phyloP scores from a whole-genome alignment of 805 yeast species.

The Ogataea chonburiensis region DNA sequence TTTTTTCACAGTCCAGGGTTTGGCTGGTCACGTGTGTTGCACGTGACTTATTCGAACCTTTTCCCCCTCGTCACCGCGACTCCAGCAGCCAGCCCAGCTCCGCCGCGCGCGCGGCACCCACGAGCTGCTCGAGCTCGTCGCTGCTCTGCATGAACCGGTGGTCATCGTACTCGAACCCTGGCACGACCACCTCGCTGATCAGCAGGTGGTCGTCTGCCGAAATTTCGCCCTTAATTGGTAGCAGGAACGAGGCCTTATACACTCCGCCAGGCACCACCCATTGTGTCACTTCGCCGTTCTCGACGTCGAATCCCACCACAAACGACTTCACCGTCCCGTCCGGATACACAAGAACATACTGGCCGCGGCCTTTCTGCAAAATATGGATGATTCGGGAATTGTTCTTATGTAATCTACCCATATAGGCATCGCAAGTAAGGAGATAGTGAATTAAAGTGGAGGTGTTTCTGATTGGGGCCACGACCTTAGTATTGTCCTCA shows the following conservation, averaged over 20 bases:
- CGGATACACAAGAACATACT: slow-evolving; percentile 52
- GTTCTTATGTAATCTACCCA: slow-evolving; percentile 52
- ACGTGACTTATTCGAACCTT: slow-evolving; percentile 4
- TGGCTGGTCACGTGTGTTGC: slow-evolving; percentile 5
- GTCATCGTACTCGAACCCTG: slow-evolving; percentile 59
- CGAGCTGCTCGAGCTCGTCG: slow-evolving; percentile 33
- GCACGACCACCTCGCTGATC: slow-evolving; percentile 59
- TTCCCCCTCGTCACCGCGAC: slow-evolving; percentile 1
- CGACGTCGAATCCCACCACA: slow-evolving; percentile 50
- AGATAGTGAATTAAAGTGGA: slow-evolving; percentile 55
- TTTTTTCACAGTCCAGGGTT: slow-evolving; percentile 9
- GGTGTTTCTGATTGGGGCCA: slow-evolving; percentile 37
- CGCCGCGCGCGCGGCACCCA: slow-evolving; percentile 40
- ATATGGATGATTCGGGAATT: slow-evolving; percentile 55
- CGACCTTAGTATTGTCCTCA: slow-evolving; percentile 17
- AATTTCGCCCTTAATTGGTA: slow-evolving; percentile 34
- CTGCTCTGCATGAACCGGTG: slow-evolving; percentile 43
- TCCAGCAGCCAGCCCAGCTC: slow-evolving; percentile 40
- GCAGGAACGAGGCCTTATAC: slow-evolving; percentile 53
- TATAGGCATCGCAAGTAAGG: slow-evolving; percentile 48
- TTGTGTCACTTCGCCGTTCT: slow-evolving; percentile 50
- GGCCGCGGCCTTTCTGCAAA: slow-evolving; percentile 55
- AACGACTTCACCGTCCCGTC: slow-evolving; percentile 49
- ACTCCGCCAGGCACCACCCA: slow-evolving; percentile 67
- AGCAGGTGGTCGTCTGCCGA: slow-evolving; percentile 41